Percentiles rank a stretch among this genome's conserved stretches.
Evolutionary conservation across 257 asterid genomes (phyloP).

Genomic region (Rauvolfia tetraphylla): DNA sequence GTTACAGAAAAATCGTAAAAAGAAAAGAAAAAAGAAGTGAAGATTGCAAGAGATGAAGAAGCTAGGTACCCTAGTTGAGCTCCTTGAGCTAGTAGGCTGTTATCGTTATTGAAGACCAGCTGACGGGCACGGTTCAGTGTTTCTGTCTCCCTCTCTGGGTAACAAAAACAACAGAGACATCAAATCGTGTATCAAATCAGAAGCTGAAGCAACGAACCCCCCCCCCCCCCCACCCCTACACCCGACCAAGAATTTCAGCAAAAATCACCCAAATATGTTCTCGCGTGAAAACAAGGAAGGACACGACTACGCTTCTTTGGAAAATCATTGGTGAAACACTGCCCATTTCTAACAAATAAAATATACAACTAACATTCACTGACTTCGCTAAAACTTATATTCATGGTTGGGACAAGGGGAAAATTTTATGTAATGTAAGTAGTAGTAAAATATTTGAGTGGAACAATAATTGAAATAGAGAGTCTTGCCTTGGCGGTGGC

Average conservation of each 20-base stretch:
- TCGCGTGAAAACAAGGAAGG: conserved; percentile 33
- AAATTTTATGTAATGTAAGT: not conserved
- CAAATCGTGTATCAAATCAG: conserved; percentile 24
- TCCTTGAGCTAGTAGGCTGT: conserved; percentile 40
- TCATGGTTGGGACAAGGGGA: not conserved
- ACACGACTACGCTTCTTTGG: conserved; percentile 28
- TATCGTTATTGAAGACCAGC: conserved; percentile 73
- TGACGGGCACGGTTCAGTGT: conserved; percentile 92
- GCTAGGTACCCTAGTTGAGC: conserved; percentile 46
- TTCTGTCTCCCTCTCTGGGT: conserved; percentile 89
- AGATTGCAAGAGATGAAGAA: not conserved
- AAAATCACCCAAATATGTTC: conserved; percentile 4
- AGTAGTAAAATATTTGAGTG: not conserved
- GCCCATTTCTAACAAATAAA: conserved; percentile 5
- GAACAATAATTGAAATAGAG: not conserved
- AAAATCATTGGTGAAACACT: conserved; percentile 22
- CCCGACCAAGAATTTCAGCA: conserved; percentile 19
- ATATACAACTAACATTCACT: not conserved
- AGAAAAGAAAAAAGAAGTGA: not conserved
- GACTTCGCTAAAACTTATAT: conserved; percentile 10
- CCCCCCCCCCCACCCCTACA: too few species aligned
- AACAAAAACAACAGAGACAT: conserved; percentile 12
- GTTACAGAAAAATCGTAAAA: too few species aligned
- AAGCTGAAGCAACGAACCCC: conserved; percentile 11
- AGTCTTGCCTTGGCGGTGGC: conserved; percentile 90